Conservation (phyloP, 352 stramenopile species). For the Peronospora belbahrii region DNA sequence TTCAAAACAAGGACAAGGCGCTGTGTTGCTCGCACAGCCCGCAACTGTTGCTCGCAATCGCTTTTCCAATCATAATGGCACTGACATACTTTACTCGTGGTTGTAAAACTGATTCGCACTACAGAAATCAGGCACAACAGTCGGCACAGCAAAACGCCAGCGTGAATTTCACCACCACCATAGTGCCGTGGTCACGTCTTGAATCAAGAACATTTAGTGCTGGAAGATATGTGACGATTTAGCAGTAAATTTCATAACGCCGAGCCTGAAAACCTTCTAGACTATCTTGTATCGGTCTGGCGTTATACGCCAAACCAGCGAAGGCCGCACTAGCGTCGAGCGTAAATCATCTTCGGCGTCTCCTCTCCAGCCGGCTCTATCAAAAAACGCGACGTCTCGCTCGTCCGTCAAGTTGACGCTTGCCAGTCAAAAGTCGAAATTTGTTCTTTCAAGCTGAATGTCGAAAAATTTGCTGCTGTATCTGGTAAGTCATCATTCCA, state of each 20-base stretch:
- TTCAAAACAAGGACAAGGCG: conserved; percentile 3
- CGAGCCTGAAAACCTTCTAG: conserved; percentile 1
- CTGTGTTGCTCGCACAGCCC: conserved; percentile 1
- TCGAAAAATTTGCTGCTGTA: neutral
- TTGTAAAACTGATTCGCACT: conserved; percentile 19
- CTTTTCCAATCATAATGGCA: conserved; percentile 8
- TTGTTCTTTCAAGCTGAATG: conserved; percentile 3
- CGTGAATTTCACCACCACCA: neutral
- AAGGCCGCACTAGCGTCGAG: conserved; percentile 11
- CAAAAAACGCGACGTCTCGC: conserved; percentile 16
- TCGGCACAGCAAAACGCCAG: neutral
- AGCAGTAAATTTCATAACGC: neutral
- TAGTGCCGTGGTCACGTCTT: neutral
- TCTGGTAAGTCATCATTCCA: conserved; percentile 1
- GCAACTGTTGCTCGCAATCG: conserved; percentile 5
- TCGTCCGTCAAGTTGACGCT: conserved; percentile 10
- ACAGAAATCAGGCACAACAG: conserved; percentile 20
- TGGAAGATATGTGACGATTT: neutral
- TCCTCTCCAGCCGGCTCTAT: conserved; percentile 18
- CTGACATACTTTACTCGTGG: conserved; percentile 12
- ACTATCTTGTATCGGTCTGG: conserved; percentile 8
- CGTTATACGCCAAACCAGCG: conserved; percentile 6
- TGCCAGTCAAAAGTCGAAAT: conserved; percentile 9
- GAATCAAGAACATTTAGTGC: conserved; percentile 1
- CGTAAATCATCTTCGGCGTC: conserved; percentile 28